Base-by-base conservation (phyloP, 2,329 filamentous ascomycete genomes). In the Aplosporella prunicola region DNA sequence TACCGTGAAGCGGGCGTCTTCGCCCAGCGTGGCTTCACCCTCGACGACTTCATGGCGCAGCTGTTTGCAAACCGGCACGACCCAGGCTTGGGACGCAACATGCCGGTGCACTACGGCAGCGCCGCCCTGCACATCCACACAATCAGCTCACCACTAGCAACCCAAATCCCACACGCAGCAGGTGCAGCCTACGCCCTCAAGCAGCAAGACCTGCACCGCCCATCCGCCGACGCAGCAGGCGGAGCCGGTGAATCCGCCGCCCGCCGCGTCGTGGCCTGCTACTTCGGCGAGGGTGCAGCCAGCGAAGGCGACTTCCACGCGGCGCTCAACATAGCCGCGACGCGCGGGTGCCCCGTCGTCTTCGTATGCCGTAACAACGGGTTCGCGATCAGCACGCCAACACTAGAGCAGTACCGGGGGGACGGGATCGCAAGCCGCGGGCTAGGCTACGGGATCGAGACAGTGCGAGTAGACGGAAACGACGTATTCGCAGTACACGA, bases 81-180 rank as follows among this genome's bases (percentile, higher is more conserved):
- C 50, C 61, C 70, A 1, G 88, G 89, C 1, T 74, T 71, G 43
- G 91, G 88, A 2, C 77, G 89, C 45, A 96, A 94, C 52, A 98
- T 98, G 91, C 91, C 91, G 1, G 84, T 96, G 10, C 91, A 98
- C 62, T 98, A 96, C 53, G 88, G 88, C 31, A 87, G 82, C 58
- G 76, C 71, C 40, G 78, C 84, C 45, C 68, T 93, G 40, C 86
- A 94, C 49, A 87, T 94, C 78, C 84, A 93, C 58, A 88, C 87
- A 5, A 83, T 94, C 34, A 84, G 83, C 23, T 93, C 84, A 1
- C 80, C 88, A 0, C 63, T 94, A 11, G 87, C 85, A 13, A 94
- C 87, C 0, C 87, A 94, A 55, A 80, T 94, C 32, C 88, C 87
- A 0, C 87, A 94, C 49, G 87, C 87, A 0, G 75, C 83, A 0